Base-by-base conservation (phyloP, 176 grass and related monocot genomes). In the Chloris gayana region DNA sequence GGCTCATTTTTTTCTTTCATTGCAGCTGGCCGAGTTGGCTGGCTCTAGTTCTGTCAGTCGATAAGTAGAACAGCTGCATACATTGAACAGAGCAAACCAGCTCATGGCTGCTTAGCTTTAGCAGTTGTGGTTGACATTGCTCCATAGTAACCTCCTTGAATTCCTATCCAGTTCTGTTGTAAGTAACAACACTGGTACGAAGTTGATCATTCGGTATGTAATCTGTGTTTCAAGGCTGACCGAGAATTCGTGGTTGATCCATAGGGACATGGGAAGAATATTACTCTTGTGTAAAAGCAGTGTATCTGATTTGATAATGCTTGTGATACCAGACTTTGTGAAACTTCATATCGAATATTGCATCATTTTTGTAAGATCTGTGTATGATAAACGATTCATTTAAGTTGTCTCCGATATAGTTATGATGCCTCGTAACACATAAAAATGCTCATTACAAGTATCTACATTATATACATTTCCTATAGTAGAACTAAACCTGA, bases 11-110 rank as follows among this genome's bases (percentile, higher is more conserved):
- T n/a, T n/a, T n/a, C n/a, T n/a, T n/a, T n/a, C 32, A 70, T 45
- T 91, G 83, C 92, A 86, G 83, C 86, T 91, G 88, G 88, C 88
- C 91, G 85, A 88, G 85, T 81, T 88, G 88, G 13, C 80, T 94
- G 47, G 80, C 72, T 39, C 4, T 74, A 75, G 80, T 50, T 15
- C 30, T 78, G 80, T 62, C 77, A 82, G 86, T 54, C 76, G 70
- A 35, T 82, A 94, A 94, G 84, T 88, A 84, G 47, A 39, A 13
- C 83, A 86, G 88, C 83, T 86, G 80, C 91, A 65, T 58, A 90
- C 12, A 94, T 33, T 42, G 80, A 91, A 62, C 35, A 71, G 85
- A 21, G 80, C 83, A 88, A 67, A 94, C 83, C 83, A 86, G 80
- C 83, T 93, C 81, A 68, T 77, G 83, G 67, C 83, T 84, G 54